Base-by-base conservation (phyloP, 805 yeast species). In the Candida tallmaniae region DNA sequence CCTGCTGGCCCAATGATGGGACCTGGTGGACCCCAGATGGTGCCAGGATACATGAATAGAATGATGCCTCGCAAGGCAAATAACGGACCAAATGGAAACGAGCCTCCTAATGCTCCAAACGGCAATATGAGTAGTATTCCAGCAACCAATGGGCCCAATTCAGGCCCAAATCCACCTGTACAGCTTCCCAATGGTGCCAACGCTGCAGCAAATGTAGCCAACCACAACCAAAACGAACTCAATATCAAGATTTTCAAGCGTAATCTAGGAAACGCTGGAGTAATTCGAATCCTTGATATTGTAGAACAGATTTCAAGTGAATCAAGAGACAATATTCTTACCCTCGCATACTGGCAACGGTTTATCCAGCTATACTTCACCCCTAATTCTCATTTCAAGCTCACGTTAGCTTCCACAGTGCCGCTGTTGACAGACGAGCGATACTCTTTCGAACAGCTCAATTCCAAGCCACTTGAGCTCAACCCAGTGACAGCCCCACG, bases 401-500 rank as follows among this genome's bases (percentile, higher is more conserved):
- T 63, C 34, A 50, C 58, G 6, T 46, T 54, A 9, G 52, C 60
- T 4, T n/a, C n/a, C n/a, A n/a, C n/a, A n/a, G n/a, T n/a, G n/a
- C n/a, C n/a, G n/a, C n/a, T n/a, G n/a, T n/a, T n/a, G n/a, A 44
- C 49, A 2, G 15, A 12, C 9, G 17, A 27, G 20, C 5, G 24
- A 10, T 19, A 27, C 3, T 27, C 19, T 19, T 24, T 14, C 68
- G 38, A 59, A 64, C 29, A 66, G 64, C 9, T 16, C 57, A 58
- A 18, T 41, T 42, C 27, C 11, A 40, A 52, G 38, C 80, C 71
- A 44, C 84, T 78, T 53, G 89, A 79, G 39, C 70, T 87, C 15
- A 73, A 78, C 8, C 70, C 73, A 6, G 66, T 76, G 4, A 71
- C 85, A 8, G 70, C 85, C n/a, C 83, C 93, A 1, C 58, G 79